phyloP scores from a whole-genome alignment of 2,329 filamentous ascomycete genomes.

The Thielaviopsis musarum region DNA sequence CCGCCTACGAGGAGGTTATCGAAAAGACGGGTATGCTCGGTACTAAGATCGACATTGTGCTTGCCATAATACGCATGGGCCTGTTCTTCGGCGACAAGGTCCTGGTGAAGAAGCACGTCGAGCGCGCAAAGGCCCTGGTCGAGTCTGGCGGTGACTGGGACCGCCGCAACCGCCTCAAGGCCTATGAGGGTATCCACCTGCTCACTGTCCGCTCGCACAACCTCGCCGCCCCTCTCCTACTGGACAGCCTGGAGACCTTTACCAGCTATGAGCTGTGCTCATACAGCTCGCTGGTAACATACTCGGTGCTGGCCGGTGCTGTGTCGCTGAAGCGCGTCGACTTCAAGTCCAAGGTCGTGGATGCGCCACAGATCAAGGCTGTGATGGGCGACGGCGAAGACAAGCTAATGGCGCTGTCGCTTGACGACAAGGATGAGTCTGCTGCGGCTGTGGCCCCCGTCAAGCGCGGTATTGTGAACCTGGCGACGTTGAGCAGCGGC shows the following conservation, averaged over 20 bases:
- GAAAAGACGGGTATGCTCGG: slow-evolving; percentile 96
- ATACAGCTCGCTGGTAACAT: slow-evolving; percentile 87
- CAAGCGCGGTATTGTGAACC: slow-evolving; percentile 55
- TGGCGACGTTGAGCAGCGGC: slow-evolving; percentile 63
- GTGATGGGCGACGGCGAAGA: slow-evolving; percentile 84
- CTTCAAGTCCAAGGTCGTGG: slow-evolving; percentile 98
- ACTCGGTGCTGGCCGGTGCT: slow-evolving; percentile 86
- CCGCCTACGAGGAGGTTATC: slow-evolving; percentile 80
- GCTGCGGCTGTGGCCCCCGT: slow-evolving; percentile 37
- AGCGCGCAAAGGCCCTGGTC: slow-evolving; percentile 75
- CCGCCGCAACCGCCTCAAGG: slow-evolving; percentile 92
- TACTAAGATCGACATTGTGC: slow-evolving; percentile 90
- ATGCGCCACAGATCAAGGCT: slow-evolving; percentile 94
- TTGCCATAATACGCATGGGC: slow-evolving; percentile 88
- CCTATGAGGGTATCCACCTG: slow-evolving; percentile 87
- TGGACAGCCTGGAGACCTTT: slow-evolving; percentile 95
- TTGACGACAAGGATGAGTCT: slow-evolving; percentile 65
- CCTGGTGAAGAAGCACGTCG: slow-evolving; percentile 84
- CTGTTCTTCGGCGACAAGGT: slow-evolving; percentile 91
- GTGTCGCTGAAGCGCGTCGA: slow-evolving; percentile 91
- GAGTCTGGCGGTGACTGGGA: slow-evolving; percentile 98
- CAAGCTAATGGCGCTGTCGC: slow-evolving; percentile 66
- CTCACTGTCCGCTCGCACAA: slow-evolving; percentile 86
- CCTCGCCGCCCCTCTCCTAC: slow-evolving; percentile 74
- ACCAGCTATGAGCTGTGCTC: slow-evolving; percentile 97